Base-by-base conservation (phyloP, 345 rosid species). In the Balakata baccata region DNA sequence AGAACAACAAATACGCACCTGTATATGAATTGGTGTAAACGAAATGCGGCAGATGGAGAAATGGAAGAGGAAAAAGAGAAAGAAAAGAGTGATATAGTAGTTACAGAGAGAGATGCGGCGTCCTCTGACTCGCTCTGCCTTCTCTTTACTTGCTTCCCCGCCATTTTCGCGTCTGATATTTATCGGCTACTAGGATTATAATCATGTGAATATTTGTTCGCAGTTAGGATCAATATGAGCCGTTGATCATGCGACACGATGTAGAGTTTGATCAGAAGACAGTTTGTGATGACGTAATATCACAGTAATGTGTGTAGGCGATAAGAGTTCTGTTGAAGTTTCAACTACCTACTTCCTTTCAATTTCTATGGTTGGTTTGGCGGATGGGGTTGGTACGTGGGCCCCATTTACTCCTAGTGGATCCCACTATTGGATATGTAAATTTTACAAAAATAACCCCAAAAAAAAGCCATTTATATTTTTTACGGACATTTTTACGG, bases 111-210 rank as follows among this genome's bases (percentile, higher is more conserved):
- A 59, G 17, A 52, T 8, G 62, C 13, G 63, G 74, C 2, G 70
- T 51, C 72, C 51, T 37, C 20, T 54, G 75, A 76, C 71, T 46
- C 75, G 79, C 25, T 70, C 73, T 29, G 14, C 3, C 1, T 23
- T 6, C 11, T 23, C 37, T 8, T 43, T 3, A 3, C 49, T 50
- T 49, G 63, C 43, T 68, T 17, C 49, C 74, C 62, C 73, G 65
- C 69, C 34, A 4, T 50, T 60, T 60, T 43, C 34, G 34, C 39
- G 17, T 12, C 17, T 61, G 41, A 46, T 47, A 38, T 69, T 58
- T 17, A 51, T 69, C 5, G 16, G 61, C 51, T 38, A 20, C 22
- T 23, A 0, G n/a, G 51, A 23, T 57, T 6, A 1, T 22, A 10
- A 67, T 43, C 34, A 25, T 6, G 8, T 8, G 23, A 4, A 20